Conservation (phyloP, 2,329 filamentous ascomycete species). For the Fusarium pseudoanthophilum region DNA sequence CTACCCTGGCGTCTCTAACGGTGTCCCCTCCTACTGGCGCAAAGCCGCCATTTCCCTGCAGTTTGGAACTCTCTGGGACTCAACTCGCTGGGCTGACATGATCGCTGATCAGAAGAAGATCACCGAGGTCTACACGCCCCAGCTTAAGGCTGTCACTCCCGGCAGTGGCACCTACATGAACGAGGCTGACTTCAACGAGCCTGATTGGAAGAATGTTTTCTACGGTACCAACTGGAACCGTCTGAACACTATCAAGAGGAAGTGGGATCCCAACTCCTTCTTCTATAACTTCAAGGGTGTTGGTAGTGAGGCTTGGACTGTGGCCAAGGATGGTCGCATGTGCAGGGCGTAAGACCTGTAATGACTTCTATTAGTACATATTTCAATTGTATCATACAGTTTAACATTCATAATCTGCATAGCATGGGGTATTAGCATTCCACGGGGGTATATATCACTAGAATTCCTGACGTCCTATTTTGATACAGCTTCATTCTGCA, state of each 20-base stretch:
- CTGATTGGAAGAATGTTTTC: conserved; percentile 56
- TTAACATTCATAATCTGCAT: neutral
- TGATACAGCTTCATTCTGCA: too few species aligned
- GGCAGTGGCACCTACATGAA: conserved; percentile 60
- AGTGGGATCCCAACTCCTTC: conserved; percentile 58
- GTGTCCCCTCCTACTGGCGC: neutral
- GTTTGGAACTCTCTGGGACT: conserved; percentile 39
- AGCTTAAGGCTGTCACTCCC: conserved; percentile 51
- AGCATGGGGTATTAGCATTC: neutral
- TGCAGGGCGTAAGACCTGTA: conserved; percentile 12
- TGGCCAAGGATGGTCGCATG: conserved; percentile 26
- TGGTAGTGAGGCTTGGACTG: conserved; percentile 61
- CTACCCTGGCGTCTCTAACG: neutral
- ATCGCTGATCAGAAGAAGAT: conserved; percentile 46
- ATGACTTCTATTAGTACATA: neutral
- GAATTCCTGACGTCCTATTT: neutral
- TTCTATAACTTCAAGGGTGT: conserved; percentile 62
- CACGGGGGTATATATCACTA: neutral
- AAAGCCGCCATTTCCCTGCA: neutral
- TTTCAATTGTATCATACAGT: neutral
- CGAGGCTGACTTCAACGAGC: conserved; percentile 60
- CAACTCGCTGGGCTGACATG: conserved; percentile 45
- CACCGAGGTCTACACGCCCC: conserved; percentile 42
- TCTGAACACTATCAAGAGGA: conserved; percentile 59
- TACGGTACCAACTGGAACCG: conserved; percentile 58